Percentiles rank a stretch among this genome's conserved stretches.
Conservation (phyloP, 208 protist genomes). For the Zelonia costaricensis region DNA sequence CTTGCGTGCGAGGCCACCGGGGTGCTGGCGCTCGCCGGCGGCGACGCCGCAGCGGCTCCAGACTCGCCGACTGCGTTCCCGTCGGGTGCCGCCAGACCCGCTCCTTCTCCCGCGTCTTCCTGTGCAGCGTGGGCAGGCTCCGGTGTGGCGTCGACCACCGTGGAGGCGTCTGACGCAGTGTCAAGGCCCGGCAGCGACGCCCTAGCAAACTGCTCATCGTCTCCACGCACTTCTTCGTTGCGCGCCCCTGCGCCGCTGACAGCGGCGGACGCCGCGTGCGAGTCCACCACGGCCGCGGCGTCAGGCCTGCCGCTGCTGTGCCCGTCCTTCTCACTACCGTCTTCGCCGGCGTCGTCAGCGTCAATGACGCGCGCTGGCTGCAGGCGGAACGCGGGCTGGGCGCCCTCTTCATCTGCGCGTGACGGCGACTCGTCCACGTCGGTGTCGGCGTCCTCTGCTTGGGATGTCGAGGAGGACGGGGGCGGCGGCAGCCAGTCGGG, state of each 20-base stretch:
- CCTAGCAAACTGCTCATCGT: neutral
- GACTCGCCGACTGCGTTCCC: no score
- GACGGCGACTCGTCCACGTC: neutral
- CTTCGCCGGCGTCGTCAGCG: neutral
- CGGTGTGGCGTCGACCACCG: constrained; percentile 17
- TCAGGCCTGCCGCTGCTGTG: no score
- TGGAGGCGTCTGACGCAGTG: neutral
- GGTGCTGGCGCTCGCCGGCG: no score
- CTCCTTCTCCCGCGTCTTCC: neutral
- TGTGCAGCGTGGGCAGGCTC: no score
- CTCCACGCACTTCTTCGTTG: neutral
- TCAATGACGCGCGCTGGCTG: neutral
- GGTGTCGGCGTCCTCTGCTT: constrained; percentile 1
- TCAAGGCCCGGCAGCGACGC: neutral
- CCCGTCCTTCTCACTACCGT: neutral
- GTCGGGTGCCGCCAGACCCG: neutral
- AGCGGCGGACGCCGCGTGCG: no score
- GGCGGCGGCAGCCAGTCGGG: constrained; percentile 8
- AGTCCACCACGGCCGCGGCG: no score
- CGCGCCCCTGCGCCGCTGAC: no score
- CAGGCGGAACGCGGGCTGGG: neutral
- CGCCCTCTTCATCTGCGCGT: neutral
- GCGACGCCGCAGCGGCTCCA: no score
- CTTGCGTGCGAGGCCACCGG: neutral
- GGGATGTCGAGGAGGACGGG: constrained; percentile 8